phyloP scores from a whole-genome alignment of 2,329 filamentous ascomycete species.

The Colletotrichum truncatum region DNA sequence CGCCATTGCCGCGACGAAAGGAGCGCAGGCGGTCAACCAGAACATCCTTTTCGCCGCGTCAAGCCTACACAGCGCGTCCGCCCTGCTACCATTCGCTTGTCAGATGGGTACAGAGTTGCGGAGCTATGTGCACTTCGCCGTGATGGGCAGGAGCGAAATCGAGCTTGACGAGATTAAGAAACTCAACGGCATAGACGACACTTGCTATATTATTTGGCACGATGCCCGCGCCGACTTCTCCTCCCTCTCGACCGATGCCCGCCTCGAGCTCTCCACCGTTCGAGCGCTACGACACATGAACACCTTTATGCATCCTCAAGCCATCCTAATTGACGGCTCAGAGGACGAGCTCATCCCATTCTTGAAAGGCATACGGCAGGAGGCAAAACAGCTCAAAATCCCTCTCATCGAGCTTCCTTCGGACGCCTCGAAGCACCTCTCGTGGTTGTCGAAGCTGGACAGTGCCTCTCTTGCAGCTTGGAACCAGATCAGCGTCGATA shows the following conservation, averaged over 20 bases:
- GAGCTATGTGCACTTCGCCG: conserved; percentile 82
- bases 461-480: conserved; percentile 77
- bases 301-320: conserved; percentile 80
- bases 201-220: conserved; percentile 72
- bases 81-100: conserved; percentile 84
- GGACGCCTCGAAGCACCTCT: conserved; percentile 67
- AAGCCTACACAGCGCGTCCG: conserved; percentile 76
- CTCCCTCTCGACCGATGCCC: conserved; percentile 73
- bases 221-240: conserved; percentile 82
- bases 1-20: conserved; percentile 62
- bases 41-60: conserved; percentile 85
- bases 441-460: conserved; percentile 84
- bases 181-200: conserved; percentile 80
- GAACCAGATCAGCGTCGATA: conserved; percentile 82
- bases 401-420: conserved; percentile 80
- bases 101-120: conserved; percentile 77
- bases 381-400: conserved; percentile 59
- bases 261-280: conserved; percentile 71
- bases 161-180: conserved; percentile 73
- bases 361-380: conserved; percentile 64
- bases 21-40: conserved; percentile 62
- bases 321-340: conserved; percentile 76
- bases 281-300: conserved; percentile 78
- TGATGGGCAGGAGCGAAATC: conserved; percentile 80
- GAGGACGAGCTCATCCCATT: conserved; percentile 76